Conservation (phyloP, 208 protist species). For the Crithidia sp. region DNA sequence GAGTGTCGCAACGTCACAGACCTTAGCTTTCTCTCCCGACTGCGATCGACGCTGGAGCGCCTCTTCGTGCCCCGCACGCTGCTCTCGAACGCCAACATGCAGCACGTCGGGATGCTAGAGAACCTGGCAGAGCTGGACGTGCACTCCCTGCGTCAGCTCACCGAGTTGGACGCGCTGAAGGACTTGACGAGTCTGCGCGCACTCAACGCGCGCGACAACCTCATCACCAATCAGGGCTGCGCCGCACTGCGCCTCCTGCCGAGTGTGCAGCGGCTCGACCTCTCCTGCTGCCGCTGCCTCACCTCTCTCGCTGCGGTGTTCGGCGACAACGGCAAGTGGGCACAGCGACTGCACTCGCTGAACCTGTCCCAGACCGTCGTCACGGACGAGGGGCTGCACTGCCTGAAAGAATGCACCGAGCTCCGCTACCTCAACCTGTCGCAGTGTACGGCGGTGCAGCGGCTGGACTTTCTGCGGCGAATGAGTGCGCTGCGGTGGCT, state of each 20-base stretch:
- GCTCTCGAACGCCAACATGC: slow-evolving; percentile 58
- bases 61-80: slow-evolving; percentile 59
- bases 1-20: slow-evolving; percentile 69
- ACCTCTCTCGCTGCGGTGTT: slow-evolving; percentile 28
- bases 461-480: slow-evolving; percentile 37
- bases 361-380: slow-evolving; percentile 59
- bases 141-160: slow-evolving; percentile 57
- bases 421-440: slow-evolving; percentile 62
- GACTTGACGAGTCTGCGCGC: slow-evolving; percentile 48
- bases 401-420: slow-evolving; percentile 31
- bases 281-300: slow-evolving; percentile 34
- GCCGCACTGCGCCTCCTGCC: slow-evolving; percentile 24
- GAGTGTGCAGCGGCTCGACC: slow-evolving; percentile 25
- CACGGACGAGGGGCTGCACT: slow-evolving; percentile 32
- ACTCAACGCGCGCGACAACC: slow-evolving; percentile 62
- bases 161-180: slow-evolving; percentile 41
- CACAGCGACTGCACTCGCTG: slow-evolving; percentile 36
- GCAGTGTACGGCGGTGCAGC: slow-evolving; percentile 44
- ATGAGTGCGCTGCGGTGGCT: slow-evolving; percentile 47
- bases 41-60: slow-evolving; percentile 37
- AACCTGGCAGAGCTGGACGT: slow-evolving; percentile 66
- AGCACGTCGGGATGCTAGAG: slow-evolving; percentile 40
- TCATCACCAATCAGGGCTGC: slow-evolving; percentile 39
- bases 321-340: slow-evolving; percentile 7
- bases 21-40: slow-evolving; percentile 49